A percentile compares a stretch with the other conserved stretches of the same genome.
Conservation (phyloP, 148 eudicot genomes). For the Gaultheria prostrata region DNA sequence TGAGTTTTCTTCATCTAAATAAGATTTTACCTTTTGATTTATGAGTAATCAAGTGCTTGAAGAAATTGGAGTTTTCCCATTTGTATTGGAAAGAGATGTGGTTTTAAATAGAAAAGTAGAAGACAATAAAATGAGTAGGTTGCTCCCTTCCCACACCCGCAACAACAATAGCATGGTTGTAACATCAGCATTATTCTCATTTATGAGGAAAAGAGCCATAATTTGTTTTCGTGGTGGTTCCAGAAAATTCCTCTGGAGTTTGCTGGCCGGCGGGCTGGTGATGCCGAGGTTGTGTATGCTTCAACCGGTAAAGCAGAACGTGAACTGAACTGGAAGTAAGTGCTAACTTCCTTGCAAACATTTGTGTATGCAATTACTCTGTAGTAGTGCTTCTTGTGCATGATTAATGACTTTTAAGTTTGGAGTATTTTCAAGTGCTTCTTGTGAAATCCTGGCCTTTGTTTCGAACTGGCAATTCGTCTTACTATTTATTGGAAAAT, state of each 20-base stretch:
- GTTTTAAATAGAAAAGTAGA: background rate
- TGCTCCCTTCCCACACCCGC: background rate
- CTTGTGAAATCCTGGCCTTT: background rate
- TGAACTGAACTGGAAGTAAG: constrained; percentile 95
- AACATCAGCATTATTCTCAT: background rate
- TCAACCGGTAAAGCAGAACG: constrained; percentile 82
- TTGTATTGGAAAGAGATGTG: background rate
- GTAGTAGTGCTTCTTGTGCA: background rate
- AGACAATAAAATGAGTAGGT: background rate
- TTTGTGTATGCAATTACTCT: too few relatives aligned
- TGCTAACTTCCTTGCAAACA: background rate
- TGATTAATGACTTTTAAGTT: background rate
- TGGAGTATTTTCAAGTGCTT: background rate
- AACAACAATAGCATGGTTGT: background rate
- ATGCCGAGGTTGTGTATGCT: constrained; percentile 86
- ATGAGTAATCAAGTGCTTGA: background rate
- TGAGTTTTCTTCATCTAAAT: background rate
- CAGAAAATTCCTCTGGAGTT: constrained; percentile 80
- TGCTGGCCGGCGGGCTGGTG: constrained; percentile 89
- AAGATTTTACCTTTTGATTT: background rate
- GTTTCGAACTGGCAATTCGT: background rate
- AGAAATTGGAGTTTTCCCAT: constrained; percentile 2
- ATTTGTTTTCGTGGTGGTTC: background rate
- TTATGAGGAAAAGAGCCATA: background rate
- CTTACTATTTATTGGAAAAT: background rate